Conservation (phyloP, 306 rosid species). For the Prunus campanulata region DNA sequence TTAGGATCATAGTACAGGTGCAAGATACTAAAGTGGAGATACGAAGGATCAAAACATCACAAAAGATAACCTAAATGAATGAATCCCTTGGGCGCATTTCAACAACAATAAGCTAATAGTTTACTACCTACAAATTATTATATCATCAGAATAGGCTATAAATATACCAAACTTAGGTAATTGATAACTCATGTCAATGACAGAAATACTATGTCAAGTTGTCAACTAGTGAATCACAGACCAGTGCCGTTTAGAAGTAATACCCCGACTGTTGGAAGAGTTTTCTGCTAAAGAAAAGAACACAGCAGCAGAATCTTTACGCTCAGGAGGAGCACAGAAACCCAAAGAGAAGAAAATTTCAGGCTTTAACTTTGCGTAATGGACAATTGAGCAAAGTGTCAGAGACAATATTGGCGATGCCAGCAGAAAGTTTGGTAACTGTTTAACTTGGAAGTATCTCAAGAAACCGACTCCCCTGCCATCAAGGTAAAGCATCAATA, state of each 20-base stretch:
- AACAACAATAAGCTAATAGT: neutral
- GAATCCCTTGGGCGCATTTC: neutral
- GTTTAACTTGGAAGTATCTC: slow-evolving; percentile 77
- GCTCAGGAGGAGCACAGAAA: slow-evolving; percentile 52
- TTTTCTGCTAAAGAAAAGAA: slow-evolving; percentile 34
- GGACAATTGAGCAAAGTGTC: slow-evolving; percentile 62
- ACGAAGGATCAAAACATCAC: neutral
- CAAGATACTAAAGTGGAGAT: neutral
- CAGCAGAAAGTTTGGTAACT: slow-evolving; percentile 85
- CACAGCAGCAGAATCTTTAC: slow-evolving; percentile 47
- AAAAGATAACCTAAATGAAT: neutral
- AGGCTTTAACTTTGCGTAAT: slow-evolving; percentile 77
- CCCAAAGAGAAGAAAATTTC: slow-evolving; percentile 64
- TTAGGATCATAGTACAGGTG: neutral
- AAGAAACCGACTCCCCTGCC: slow-evolving; percentile 94
- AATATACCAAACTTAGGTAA: neutral
- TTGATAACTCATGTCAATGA: neutral
- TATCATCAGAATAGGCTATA: neutral
- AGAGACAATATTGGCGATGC: slow-evolving; percentile 80
- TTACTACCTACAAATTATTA: neutral
- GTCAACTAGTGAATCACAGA: slow-evolving; percentile 15
- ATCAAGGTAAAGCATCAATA: slow-evolving; percentile 28
- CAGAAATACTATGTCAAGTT: neutral
- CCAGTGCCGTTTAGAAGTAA: slow-evolving; percentile 21
- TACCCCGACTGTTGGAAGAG: slow-evolving; percentile 49